Base-by-base conservation (phyloP, 2,329 filamentous ascomycete genomes). In the Sporothrix globosa region DNA sequence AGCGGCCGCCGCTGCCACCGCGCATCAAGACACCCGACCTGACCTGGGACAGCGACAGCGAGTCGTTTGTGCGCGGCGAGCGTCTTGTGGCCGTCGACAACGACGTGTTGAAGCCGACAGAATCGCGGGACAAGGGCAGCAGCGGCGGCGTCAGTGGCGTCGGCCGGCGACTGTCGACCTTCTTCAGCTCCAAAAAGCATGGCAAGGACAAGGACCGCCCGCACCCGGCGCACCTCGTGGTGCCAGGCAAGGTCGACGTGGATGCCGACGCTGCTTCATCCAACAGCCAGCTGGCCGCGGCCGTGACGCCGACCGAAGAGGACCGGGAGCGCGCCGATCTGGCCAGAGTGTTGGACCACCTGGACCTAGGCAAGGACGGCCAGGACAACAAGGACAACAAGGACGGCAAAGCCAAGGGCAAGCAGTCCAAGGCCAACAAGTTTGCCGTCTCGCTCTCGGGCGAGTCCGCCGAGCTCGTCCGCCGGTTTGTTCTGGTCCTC, bases 401-500 rank as follows among this genome's bases (percentile, higher is more conserved):
- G n/a, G 50, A 48, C 14, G 24, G 19, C 30, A 54, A 44, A 9
- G 13, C 27, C 3, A 19, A 4, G 1, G 34, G 14, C 46, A 53
- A 53, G 39, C 66, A n/a, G 21, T 41, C 27, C 46, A 56, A 53
- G 58, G 30, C 52, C 9, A 65, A 21, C 19, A 50, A 30, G 53
- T 70, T 71, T 71, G 92, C 92, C 72, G 92, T 97, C 79, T 90
- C 90, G 14, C 86, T 97, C 70, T 92, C 92, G n/a, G 87, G 88
- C 71, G 93, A 97, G 75, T 95, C 92, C 0, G 89, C 93, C 72
- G 90, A 92, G 73, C 86, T 97, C 41, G 87, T 97, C 67, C 87
- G 89, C 69, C 88, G 90, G 73, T 99, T 99, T 84, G 96, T 93
- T 1, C 84, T 93, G 70, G 90, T 97, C 46, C 91, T 99, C 77